A percentile compares a stretch with the other conserved stretches of the same genome.
phyloP scores from a whole-genome alignment of 139 green algal genomes.

The Chlamydomonas sp. region DNA sequence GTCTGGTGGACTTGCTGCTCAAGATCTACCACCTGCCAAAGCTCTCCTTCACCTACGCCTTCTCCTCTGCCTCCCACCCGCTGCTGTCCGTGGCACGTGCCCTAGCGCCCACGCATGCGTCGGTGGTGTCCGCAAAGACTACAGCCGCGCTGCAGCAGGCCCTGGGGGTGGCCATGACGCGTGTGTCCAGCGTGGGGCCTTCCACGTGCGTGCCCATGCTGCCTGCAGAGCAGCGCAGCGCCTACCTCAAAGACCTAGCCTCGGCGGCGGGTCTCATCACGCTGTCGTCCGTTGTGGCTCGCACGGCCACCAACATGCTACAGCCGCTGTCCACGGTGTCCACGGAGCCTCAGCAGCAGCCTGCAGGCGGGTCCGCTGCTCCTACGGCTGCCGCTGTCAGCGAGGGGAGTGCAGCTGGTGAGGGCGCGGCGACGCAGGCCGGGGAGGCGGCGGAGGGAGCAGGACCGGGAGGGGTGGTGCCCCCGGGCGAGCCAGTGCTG shows the following conservation, averaged over 20 bases:
- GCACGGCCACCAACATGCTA: conserved; percentile 71
- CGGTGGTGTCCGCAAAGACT: conserved; percentile 41
- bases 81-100: conserved; percentile 83
- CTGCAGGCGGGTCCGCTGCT: neutral
- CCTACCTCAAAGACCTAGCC: conserved; percentile 64
- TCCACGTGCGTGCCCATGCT: conserved; percentile 40
- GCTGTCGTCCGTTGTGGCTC: conserved; percentile 70
- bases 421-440: neutral
- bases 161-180: conserved; percentile 13
- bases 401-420: neutral
- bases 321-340: conserved; percentile 32
- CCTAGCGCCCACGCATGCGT: conserved; percentile 61
- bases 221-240: conserved; percentile 26
- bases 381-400: too few relatives aligned
- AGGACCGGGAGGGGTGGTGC: neutral
- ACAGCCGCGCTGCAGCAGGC: conserved; percentile 40
- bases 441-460: neutral
- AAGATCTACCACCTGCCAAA: conserved; percentile 82
- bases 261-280: conserved; percentile 66
- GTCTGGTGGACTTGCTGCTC: conserved; percentile 81
- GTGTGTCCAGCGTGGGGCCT: neutral
- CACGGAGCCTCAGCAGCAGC: neutral
- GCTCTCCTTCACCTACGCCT: conserved; percentile 80
- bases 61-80: conserved; percentile 75
- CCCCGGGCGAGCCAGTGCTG: conserved; percentile 51